Base-by-base conservation (phyloP, 805 yeast species). In the Candida boleticola region DNA sequence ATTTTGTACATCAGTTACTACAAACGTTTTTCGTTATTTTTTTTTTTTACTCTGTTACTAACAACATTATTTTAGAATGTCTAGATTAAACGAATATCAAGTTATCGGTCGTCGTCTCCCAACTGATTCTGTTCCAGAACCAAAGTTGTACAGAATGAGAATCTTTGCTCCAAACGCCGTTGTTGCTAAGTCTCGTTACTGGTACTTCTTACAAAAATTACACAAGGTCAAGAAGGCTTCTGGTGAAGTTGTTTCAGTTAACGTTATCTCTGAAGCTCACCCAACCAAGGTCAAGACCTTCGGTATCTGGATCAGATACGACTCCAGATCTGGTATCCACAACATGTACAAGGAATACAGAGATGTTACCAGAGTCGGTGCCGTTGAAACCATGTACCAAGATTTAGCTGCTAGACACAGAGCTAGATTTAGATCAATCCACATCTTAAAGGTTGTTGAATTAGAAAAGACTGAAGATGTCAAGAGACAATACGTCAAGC, bases 321-420 rank as follows among this genome's bases (percentile, higher is more conserved):
- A 93, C 74, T 93, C 99, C 58, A 95, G 99, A 86, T 93, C 99
- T 61, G 99, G 99, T 81, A 90, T 96, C 68, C 99, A 93, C 95
- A 93, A 93, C 95, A 93, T 93, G 97, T 93, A 93, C 97, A 93
- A 93, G 84, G 99, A 93, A 82, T 88, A 89, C 93, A 89, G 99
- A 79, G 99, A 92, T 66, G 95, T 92, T 64, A 78, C 97, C 82
- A 93, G 99, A 82, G 95, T 89, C 55, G 96, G 88, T 74, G 99
- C 98, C 61, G 97, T 93, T 70, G 96, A 87, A 77, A 80, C 93
- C 71, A 85, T 93, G 85, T 93, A 93, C 93, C 90, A 86, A 76
- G 99, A 93, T 79, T 86, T 93, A 86, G 99, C 99, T 77, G 97
- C 99, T 63, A 90, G 99, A 82, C 99, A 93, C 95, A 89, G 99